phyloP scores from a whole-genome alignment of 139 green algal species.

The Desmodesmus armatus region DNA sequence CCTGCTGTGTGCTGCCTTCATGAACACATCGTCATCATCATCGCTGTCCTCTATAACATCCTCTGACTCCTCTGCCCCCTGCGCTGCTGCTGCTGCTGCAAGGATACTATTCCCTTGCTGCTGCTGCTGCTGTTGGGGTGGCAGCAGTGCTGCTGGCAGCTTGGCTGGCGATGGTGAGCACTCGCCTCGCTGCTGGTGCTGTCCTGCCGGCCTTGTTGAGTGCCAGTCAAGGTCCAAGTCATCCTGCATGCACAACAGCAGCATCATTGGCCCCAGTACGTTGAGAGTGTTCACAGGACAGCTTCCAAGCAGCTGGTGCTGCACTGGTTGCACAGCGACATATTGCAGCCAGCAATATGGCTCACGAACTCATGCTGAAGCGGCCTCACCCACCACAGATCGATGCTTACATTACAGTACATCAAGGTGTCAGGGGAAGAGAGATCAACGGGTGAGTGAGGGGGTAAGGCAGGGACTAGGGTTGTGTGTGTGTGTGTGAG shows the following conservation, averaged over 20 bases:
- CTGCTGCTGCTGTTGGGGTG: slow-evolving; percentile 6
- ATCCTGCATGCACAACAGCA: not conserved
- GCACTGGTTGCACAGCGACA: too few relatives aligned
- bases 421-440: too few relatives aligned
- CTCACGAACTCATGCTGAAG: too few relatives aligned
- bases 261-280: not conserved
- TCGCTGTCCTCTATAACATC: slow-evolving; percentile 35
- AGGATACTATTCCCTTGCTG: not conserved
- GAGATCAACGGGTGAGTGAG: too few relatives aligned
- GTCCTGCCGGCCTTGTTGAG: not conserved
- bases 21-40: not conserved
- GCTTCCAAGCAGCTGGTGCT: not conserved
- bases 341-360: too few relatives aligned
- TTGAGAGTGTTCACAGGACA: not conserved
- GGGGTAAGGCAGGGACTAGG: too few relatives aligned
- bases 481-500: too few relatives aligned
- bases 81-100: slow-evolving; percentile 2
- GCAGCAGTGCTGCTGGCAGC: not conserved
- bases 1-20: not conserved
- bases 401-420: too few relatives aligned
- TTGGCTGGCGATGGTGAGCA: not conserved
- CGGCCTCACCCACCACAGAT: too few relatives aligned
- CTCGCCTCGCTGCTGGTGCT: slow-evolving; percentile 7
- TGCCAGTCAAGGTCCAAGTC: not conserved
- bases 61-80: not conserved